Base-by-base conservation (phyloP, 257 asterid genomes). In the Ajuga chamaepitys region DNA sequence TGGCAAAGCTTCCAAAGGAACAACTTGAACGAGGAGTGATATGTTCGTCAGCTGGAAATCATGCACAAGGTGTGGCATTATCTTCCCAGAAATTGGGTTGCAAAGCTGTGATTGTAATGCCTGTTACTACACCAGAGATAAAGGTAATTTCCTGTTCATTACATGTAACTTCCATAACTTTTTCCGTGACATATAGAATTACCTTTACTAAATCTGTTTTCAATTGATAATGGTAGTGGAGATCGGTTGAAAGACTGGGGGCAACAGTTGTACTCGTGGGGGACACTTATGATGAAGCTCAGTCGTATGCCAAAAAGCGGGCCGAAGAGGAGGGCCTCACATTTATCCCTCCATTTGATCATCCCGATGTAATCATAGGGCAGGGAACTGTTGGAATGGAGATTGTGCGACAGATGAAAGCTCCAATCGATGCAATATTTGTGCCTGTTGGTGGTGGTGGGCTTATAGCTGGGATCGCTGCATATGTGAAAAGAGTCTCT, bases 381-480 rank as follows among this genome's bases (percentile, higher is more conserved):
- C 99, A 94, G 73, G 99, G 97, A 61, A 94, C 99, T 7, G 85
- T 90, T 45, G 97, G 99, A 48, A 90, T 90, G 99, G 99, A 94
- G 82, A 86, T 90, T 44, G 73, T 90, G 70, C 71, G 91, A 35
- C 97, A 94, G 56, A 74, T 81, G 81, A 83, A 83, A 62, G 83
- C 72, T 38, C 86, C 86, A 28, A 35, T 85, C 32, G 91, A 94
- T 62, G 96, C 99, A 4, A 82, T 94, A 66, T 88, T 94, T 74
- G 99, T 94, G 56, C 99, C 97, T 10, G 85, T 94, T 25, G 99
- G 99, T 21, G 99, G 99, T 24, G 99, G 99, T 52, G 99, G 99
- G 21, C 95, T 94, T 52, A 86, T 94, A 64, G 99, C 99, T 21
- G 99, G 99, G 22, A 86, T 94, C 69, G 99, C 99, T 74, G 95